Percentiles rank a stretch among this genome's conserved stretches.
phyloP scores from a whole-genome alignment of 2,329 filamentous ascomycete genomes.

The Cytospora schulzeri region DNA sequence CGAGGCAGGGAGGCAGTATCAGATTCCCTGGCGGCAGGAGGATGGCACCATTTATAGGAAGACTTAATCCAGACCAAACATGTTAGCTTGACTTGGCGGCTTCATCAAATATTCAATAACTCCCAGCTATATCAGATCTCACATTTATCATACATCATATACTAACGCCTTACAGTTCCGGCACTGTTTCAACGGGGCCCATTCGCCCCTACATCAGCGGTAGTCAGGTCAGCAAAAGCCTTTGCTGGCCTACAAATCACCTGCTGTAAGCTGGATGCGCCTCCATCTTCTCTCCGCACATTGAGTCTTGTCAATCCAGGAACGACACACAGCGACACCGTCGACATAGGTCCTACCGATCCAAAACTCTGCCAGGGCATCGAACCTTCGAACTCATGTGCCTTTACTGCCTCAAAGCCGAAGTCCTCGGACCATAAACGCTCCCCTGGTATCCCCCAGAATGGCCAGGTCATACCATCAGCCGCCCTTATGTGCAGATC shows the following conservation, averaged over 20 bases:
- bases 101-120: no score
- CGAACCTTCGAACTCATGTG: background rate
- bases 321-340: background rate
- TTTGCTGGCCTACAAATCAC: background rate
- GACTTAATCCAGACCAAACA: constrained; percentile 2
- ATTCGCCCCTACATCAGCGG: background rate
- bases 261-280: background rate
- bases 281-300: background rate
- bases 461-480: background rate
- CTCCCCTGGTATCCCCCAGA: background rate
- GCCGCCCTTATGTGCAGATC: background rate
- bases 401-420: background rate
- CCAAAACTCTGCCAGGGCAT: background rate
- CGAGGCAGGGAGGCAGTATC: constrained; percentile 16
- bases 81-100: constrained; percentile 1
- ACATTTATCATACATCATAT: no score
- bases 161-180: background rate
- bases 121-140: no score
- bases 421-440: background rate
- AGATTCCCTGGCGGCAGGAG: constrained; percentile 19
- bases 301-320: background rate
- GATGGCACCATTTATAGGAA: constrained; percentile 1
- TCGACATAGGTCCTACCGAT: background rate
- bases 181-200: background rate
- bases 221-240: background rate